phyloP scores from a whole-genome alignment of 1,139 yeast genomes.

The Hanseniaspora gamundiae region DNA sequence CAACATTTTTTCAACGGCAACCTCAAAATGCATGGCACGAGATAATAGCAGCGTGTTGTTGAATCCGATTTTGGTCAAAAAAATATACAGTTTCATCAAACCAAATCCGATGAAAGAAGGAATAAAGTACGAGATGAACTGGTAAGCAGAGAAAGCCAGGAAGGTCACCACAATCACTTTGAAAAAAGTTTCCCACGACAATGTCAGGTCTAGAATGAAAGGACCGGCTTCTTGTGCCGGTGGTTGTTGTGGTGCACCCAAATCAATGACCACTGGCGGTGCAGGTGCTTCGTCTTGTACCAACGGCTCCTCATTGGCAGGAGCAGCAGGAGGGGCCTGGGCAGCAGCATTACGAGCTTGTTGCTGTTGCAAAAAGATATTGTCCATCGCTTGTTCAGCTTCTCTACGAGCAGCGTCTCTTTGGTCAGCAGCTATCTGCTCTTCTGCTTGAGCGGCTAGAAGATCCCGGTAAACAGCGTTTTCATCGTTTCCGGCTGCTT shows the following conservation, averaged over 20 bases:
- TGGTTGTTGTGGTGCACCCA: too few species aligned
- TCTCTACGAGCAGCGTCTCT: too few species aligned
- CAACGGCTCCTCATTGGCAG: too few species aligned
- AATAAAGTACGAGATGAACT: conserved; percentile 37
- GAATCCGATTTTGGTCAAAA: conserved; percentile 1
- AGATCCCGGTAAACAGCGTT: too few species aligned
- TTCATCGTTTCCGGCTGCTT: conserved; percentile 9
- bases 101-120: conserved; percentile 41
- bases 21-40: neutral
- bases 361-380: too few species aligned
- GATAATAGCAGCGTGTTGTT: neutral
- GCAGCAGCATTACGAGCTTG: conserved; percentile 3
- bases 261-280: too few species aligned
- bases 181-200: neutral
- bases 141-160: conserved; percentile 31
- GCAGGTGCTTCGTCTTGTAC: too few species aligned
- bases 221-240: neutral
- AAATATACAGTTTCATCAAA: conserved; percentile 13
- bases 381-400: too few species aligned
- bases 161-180: conserved; percentile 28
- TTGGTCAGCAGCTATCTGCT: too few species aligned
- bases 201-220: neutral
- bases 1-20: neutral
- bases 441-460: too few species aligned
- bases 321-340: neutral